phyloP scores from a whole-genome alignment of 2,329 filamentous ascomycete genomes.

The Ophiostoma sp. region DNA sequence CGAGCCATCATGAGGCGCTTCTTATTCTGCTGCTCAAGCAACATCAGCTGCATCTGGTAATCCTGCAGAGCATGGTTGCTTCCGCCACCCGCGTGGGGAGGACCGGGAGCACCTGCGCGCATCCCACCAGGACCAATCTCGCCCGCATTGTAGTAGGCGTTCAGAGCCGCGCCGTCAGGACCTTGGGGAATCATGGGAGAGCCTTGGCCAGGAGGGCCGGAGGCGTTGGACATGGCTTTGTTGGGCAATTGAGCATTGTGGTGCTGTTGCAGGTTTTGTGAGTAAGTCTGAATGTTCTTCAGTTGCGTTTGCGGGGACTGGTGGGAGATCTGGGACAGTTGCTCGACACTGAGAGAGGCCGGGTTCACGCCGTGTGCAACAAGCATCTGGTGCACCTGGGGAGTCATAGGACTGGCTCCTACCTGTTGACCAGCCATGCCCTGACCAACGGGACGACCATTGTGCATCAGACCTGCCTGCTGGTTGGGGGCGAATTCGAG shows the following conservation, averaged over 20 bases:
- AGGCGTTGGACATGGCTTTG: constrained; percentile 70
- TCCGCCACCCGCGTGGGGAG: constrained; percentile 44
- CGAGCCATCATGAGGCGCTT: constrained; percentile 79
- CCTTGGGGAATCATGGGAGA: constrained; percentile 77
- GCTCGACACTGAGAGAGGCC: constrained; percentile 64
- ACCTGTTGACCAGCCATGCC: constrained; percentile 68
- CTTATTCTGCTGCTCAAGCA: constrained; percentile 83
- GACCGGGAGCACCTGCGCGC: constrained; percentile 35
- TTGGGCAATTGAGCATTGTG: constrained; percentile 75
- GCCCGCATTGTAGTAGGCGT: constrained; percentile 57
- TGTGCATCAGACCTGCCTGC: constrained; percentile 63
- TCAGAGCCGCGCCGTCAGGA: constrained; percentile 56
- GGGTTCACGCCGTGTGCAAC: constrained; percentile 69
- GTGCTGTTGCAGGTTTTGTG: constrained; percentile 76
- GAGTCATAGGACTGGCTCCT: constrained; percentile 46
- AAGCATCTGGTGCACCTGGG: constrained; percentile 56
- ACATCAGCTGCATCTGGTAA: constrained; percentile 81
- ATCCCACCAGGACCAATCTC: constrained; percentile 58
- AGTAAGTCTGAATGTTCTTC: constrained; percentile 84
- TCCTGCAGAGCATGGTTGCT: constrained; percentile 80
- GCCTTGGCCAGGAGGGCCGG: constrained; percentile 67
- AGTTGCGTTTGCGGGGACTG: constrained; percentile 58
- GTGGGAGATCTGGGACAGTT: constrained; percentile 62
- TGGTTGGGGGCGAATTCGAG: constrained; percentile 76
- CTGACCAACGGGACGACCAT: constrained; percentile 62